phyloP scores from a whole-genome alignment of 495 filamentous ascomycete genomes.

The Aspergillus conjunctus region DNA sequence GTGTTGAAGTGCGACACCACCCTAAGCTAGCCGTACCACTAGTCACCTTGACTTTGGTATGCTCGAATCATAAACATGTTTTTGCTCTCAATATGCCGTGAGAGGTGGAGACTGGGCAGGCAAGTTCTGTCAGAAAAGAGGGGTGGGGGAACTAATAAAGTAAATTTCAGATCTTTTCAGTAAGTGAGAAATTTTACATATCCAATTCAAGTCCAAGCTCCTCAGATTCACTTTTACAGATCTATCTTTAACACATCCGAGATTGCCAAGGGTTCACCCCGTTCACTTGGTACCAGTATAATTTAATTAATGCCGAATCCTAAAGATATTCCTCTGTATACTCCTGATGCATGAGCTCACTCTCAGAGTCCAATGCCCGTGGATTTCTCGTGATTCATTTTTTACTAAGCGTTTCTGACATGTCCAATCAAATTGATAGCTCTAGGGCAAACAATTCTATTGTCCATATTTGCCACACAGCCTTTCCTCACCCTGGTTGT shows the following conservation, averaged over 20 bases:
- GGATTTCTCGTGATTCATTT: background rate
- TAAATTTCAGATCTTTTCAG: background rate
- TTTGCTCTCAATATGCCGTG: too few species aligned
- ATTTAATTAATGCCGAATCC: background rate
- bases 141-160: background rate
- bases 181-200: background rate
- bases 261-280: background rate
- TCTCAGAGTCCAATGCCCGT: too few species aligned
- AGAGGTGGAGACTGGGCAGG: too few species aligned
- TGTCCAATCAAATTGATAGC: background rate
- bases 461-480: background rate
- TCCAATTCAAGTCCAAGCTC: background rate
- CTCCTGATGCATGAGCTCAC: too few species aligned
- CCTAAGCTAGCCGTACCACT: too few species aligned
- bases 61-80: too few species aligned
- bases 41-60: too few species aligned
- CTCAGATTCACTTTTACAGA: background rate
- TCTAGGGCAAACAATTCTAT: background rate
- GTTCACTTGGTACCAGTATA: background rate
- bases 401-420: background rate
- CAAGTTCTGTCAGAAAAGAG: too few species aligned
- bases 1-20: too few species aligned
- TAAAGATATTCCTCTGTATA: too few species aligned
- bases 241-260: background rate
- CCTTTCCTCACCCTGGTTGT: background rate